These are phyloP conservation scores for Vaccinium vitisidaea DNA, from an alignment of 148 eudicot species.

Conservation along the genomic window DNA sequence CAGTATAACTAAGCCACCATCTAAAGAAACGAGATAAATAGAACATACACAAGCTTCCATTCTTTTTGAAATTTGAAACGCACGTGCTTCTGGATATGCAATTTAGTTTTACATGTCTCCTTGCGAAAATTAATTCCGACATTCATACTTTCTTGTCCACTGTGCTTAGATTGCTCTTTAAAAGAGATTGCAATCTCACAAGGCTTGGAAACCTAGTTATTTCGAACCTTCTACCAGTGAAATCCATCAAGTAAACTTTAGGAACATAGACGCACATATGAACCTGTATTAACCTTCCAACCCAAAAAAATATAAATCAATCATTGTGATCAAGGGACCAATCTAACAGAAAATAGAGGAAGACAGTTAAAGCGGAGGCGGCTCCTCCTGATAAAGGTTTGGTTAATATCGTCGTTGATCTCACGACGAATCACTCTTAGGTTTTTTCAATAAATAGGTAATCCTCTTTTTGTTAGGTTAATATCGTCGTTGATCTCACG, in stretches of 20 bases:
- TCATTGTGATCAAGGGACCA: conserved; percentile 1
- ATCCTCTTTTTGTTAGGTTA: neutral
- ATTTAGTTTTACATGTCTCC: neutral
- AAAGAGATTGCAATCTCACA: neutral
- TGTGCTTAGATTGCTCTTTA: neutral
- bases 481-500: too few relatives aligned
- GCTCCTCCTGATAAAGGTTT: neutral
- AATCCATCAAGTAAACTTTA: neutral
- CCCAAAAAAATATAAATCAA: neutral
- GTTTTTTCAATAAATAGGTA: neutral
- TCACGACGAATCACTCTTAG: neutral
- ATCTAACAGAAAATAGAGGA: neutral
- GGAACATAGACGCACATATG: neutral
- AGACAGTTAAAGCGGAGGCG: neutral
- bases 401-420: neutral
- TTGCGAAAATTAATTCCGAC: neutral
- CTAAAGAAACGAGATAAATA: neutral
- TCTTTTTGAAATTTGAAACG: neutral
- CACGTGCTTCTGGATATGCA: neutral
- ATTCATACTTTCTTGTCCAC: neutral
- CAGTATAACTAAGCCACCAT: neutral
- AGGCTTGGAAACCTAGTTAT: neutral
- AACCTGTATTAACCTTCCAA: neutral
- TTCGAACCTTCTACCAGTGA: neutral
- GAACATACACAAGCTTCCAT: neutral